A percentile compares a stretch with the other conserved stretches of the same genome.
phyloP scores from a whole-genome alignment of 352 stramenopile genomes.

The Globisporangium splendens region DNA sequence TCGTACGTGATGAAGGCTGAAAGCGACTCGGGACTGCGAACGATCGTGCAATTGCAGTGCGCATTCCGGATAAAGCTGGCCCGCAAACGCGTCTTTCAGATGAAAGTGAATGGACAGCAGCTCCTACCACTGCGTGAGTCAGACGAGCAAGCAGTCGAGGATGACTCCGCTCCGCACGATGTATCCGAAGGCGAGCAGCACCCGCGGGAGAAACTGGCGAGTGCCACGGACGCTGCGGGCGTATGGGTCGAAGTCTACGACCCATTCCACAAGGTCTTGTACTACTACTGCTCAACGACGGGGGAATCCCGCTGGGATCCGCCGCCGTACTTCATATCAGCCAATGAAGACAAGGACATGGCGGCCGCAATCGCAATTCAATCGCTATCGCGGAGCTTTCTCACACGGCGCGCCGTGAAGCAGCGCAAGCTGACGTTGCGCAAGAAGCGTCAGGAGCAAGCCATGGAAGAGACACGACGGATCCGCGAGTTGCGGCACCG shows the following conservation, averaged over 20 bases:
- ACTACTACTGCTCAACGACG: slow-evolving; percentile 53
- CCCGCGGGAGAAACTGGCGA: not conserved
- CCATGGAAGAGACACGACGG: slow-evolving; percentile 12
- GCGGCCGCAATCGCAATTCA: slow-evolving; percentile 55
- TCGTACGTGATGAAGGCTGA: slow-evolving; percentile 30
- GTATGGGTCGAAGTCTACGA: slow-evolving; percentile 69
- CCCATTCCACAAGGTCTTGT: slow-evolving; percentile 45
- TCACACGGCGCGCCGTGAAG: slow-evolving; percentile 30
- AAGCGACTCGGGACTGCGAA: slow-evolving; percentile 35
- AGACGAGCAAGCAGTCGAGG: not conserved
- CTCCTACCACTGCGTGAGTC: no score
- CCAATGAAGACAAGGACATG: slow-evolving; percentile 37
- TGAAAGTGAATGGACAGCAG: slow-evolving; percentile 17
- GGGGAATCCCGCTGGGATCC: slow-evolving; percentile 47
- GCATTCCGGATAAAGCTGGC: slow-evolving; percentile 46
- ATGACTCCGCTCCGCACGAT: not conserved
- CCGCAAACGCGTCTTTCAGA: slow-evolving; percentile 28
- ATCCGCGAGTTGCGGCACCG: slow-evolving; percentile 19
- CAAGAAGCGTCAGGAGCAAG: slow-evolving; percentile 24
- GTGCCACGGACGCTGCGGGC: not conserved
- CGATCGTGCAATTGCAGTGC: slow-evolving; percentile 46
- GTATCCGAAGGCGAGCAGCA: slow-evolving; percentile 9
- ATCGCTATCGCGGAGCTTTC: slow-evolving; percentile 40
- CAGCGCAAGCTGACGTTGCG: slow-evolving; percentile 21
- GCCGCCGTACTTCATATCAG: slow-evolving; percentile 29